These are phyloP conservation scores for Nakataea oryzae DNA, from an alignment of 2,329 filamentous ascomycete genomes.

Conservation along the genomic window DNA sequence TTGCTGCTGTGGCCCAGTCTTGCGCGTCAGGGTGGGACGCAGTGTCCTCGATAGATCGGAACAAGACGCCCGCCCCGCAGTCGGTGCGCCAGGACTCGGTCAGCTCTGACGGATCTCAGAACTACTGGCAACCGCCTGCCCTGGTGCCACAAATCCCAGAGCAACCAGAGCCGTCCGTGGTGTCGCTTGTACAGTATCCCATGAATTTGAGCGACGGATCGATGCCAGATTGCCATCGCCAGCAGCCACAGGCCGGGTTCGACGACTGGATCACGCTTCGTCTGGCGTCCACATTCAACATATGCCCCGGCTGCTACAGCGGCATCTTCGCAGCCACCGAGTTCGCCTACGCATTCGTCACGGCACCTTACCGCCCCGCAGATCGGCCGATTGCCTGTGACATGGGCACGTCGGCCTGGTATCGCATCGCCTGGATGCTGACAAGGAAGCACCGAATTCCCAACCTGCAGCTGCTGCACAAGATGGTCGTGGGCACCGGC, in stretches of 20 bases:
- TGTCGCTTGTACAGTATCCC: conserved; percentile 41
- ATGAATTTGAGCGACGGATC: conserved; percentile 36
- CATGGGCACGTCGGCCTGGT: conserved; percentile 69
- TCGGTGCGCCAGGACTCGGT: conserved; percentile 12
- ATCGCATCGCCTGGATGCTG: conserved; percentile 73
- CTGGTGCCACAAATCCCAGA: not conserved
- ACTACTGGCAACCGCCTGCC: conserved; percentile 29
- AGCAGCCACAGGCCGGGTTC: conserved; percentile 47
- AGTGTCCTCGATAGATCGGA: conserved; percentile 11
- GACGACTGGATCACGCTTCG: conserved; percentile 76
- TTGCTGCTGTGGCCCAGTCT: conserved; percentile 10
- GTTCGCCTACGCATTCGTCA: conserved; percentile 58
- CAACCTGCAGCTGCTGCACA: conserved; percentile 59
- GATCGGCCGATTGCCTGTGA: conserved; percentile 59
- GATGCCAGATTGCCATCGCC: conserved; percentile 58
- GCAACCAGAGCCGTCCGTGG: conserved; percentile 21
- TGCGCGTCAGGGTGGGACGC: not conserved
- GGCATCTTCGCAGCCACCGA: conserved; percentile 57
- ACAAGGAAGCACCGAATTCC: conserved; percentile 59
- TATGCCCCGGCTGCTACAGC: conserved; percentile 73
- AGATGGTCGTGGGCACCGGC: conserved; percentile 53
- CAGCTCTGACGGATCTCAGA: not conserved
- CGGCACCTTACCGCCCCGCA: conserved; percentile 44
- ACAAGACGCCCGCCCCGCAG: conserved; percentile 12
- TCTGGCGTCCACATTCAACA: conserved; percentile 59